Conservation (phyloP, 257 asterid genomes). For the Mitragyna speciosa region DNA sequence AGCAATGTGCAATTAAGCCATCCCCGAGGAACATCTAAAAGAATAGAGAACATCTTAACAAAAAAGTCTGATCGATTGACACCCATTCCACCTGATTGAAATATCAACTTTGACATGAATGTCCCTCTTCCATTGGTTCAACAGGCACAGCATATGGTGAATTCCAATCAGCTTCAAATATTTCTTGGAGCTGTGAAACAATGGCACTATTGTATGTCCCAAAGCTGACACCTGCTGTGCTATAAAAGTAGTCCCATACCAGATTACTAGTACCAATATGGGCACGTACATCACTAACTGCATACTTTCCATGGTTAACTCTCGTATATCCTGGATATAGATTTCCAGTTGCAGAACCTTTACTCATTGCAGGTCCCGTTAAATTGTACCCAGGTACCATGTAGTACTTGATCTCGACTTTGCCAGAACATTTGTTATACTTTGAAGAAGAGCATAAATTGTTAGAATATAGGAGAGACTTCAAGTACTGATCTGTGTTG, state of each 20-base stretch:
- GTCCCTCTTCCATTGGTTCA: constrained; percentile 46
- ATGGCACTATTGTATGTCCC: constrained; percentile 66
- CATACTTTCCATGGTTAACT: constrained; percentile 84
- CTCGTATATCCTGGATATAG: constrained; percentile 70
- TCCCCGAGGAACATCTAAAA: not conserved
- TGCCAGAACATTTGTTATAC: constrained; percentile 62
- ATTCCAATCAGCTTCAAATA: constrained; percentile 85
- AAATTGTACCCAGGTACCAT: constrained; percentile 69
- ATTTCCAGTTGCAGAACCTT: constrained; percentile 54
- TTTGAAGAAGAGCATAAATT: constrained; percentile 65
- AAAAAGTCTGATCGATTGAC: not conserved
- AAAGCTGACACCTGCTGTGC: constrained; percentile 76
- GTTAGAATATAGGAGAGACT: constrained; percentile 70
- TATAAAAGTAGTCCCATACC: constrained; percentile 80
- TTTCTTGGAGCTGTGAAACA: constrained; percentile 65
- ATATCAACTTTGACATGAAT: constrained; percentile 37
- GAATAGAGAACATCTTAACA: not conserved
- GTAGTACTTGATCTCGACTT: constrained; percentile 78
- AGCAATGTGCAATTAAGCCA: no score
- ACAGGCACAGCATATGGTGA: constrained; percentile 72
- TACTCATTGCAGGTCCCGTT: constrained; percentile 63
- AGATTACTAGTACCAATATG: constrained; percentile 85
- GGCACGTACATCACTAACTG: constrained; percentile 71
- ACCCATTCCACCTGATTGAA: not conserved
- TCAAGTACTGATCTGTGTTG: constrained; percentile 63